phyloP scores from a whole-genome alignment of 2,329 filamentous ascomycete species.

The Xylariales sp. region DNA sequence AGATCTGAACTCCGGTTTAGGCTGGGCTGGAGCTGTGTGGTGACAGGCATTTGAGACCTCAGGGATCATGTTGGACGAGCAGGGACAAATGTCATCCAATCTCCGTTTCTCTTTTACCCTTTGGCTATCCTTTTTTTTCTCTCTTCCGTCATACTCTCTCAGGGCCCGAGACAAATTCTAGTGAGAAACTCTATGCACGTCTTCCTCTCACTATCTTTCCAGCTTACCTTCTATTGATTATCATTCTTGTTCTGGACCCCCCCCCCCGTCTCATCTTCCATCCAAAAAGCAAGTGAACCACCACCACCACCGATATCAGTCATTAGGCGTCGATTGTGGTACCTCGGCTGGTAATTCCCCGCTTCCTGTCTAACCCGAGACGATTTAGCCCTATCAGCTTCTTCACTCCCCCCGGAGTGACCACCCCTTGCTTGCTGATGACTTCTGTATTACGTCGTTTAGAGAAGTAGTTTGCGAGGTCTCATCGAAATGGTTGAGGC shows the following conservation, averaged over 20 bases:
- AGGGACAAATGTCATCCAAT: slow-evolving; percentile 16
- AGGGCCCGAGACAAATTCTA: not conserved
- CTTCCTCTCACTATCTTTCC: not conserved
- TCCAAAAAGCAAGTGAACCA: slow-evolving; percentile 23
- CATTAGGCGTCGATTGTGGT: slow-evolving; percentile 19
- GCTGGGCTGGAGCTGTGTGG: slow-evolving; percentile 28
- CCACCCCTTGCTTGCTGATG: slow-evolving; percentile 10
- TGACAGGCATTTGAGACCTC: slow-evolving; percentile 28
- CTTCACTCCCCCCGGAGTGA: not conserved
- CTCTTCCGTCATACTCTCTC: not conserved
- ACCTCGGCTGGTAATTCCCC: slow-evolving; percentile 26
- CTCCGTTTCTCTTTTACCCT: slow-evolving; percentile 17
- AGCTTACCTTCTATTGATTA: slow-evolving; percentile 5
- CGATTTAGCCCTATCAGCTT: slow-evolving; percentile 20
- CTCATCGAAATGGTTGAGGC: slow-evolving; percentile 14
- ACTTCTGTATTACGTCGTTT: slow-evolving; percentile 23
- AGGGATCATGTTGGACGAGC: slow-evolving; percentile 19
- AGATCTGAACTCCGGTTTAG: slow-evolving; percentile 15
- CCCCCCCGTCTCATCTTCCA: slow-evolving; percentile 20
- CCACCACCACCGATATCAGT: slow-evolving; percentile 30
- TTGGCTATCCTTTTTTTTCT: slow-evolving; percentile 7
- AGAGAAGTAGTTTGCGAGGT: slow-evolving; percentile 29
- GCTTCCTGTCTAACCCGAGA: slow-evolving; percentile 17
- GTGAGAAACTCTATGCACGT: slow-evolving; percentile 6
- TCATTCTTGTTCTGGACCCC: not conserved